Evolutionary conservation across 768 basidiomycete genomes (phyloP), one percentile per base, ranked within the genome.

Genomic region (Auriscalpium microsporum): DNA sequence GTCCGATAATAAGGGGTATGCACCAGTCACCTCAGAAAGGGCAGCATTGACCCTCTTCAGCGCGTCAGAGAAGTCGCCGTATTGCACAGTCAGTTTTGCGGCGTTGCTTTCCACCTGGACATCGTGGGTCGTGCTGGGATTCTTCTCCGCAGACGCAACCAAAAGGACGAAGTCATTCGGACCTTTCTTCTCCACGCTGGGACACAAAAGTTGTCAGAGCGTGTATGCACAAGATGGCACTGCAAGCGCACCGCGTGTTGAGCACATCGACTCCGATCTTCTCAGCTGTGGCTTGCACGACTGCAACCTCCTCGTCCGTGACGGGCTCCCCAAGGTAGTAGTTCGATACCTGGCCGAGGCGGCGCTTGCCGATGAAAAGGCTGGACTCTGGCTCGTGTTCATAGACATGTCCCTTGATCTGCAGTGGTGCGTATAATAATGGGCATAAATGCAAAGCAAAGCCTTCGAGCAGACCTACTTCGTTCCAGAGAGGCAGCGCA

Each of bases 401-500:
- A 67, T 91, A 94, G 45, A 94, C 87, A 65, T 89, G 81, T 1
- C 77, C 81, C 67, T 82, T 82, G 60, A 93, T 71, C 86, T 91
- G 61, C 1, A 63, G 28, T 4, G 28, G 28, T 28, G 28, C 28
- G 28, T 28, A 28, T 28, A 28, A 28, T 4, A 28, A 28, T 28
- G 28, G 28, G 28, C 28, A 28, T 28, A 7, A 28, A 28, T 28
- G 28, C 28, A 28, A 28, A 3, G 28, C 28, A 28, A 28, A 28
- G 28, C 28, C 28, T 28, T 28, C 28, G 28, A 38, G 40, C 10
- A 3, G 10, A 16, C 75, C 65, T 45, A 84, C 87, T 58, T 80
- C 72, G 13, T 78, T 71, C 83, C 87, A 94, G 4, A 92, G 70
- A 0, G 76, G 66, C 16, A 76, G 52, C 1, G 85, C 83, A 48